Percentiles rank a stretch among this genome's conserved stretches.
Evolutionary conservation across 1,284 basidiomycete genomes (phyloP).

Genomic region (Sporisorium scitamineum): DNA sequence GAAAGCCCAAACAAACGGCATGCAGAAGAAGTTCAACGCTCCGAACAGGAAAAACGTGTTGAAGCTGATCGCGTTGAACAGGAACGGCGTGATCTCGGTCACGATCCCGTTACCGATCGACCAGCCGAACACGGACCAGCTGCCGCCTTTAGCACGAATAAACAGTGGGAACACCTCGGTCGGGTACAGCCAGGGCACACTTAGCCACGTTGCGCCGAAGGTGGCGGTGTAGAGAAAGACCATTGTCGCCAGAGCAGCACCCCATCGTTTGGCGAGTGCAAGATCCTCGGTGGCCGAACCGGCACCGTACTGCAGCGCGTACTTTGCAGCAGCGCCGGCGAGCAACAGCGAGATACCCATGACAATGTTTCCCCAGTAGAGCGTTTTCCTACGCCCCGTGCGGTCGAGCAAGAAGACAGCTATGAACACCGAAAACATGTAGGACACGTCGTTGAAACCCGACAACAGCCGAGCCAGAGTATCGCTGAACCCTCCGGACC

Average conservation of each 20-base stretch:
- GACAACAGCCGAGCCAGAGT: constrained; percentile 26
- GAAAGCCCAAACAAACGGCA: constrained; percentile 35
- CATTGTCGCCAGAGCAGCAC: constrained; percentile 34
- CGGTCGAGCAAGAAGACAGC: constrained; percentile 28
- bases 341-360: constrained; percentile 29
- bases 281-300: constrained; percentile 17
- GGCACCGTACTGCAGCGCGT: constrained; percentile 26
- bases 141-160: constrained; percentile 30
- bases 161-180: constrained; percentile 40
- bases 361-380: constrained; percentile 30
- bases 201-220: constrained; percentile 23
- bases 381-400: constrained; percentile 20
- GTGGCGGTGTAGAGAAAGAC: constrained; percentile 38
- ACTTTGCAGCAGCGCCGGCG: constrained; percentile 37
- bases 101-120: constrained; percentile 34
- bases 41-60: constrained; percentile 43
- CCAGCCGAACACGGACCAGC: constrained; percentile 36
- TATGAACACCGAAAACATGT: constrained; percentile 36
- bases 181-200: constrained; percentile 30
- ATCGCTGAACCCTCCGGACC: constrained; percentile 31
- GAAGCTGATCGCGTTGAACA: constrained; percentile 37
- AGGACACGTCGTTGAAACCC: constrained; percentile 36
- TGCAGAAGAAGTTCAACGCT: constrained; percentile 39
- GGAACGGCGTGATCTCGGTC: constrained; percentile 38
- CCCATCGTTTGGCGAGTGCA: constrained; percentile 28